phyloP scores from a whole-genome alignment of 352 stramenopile species.

The Globisporangium nodosum region DNA sequence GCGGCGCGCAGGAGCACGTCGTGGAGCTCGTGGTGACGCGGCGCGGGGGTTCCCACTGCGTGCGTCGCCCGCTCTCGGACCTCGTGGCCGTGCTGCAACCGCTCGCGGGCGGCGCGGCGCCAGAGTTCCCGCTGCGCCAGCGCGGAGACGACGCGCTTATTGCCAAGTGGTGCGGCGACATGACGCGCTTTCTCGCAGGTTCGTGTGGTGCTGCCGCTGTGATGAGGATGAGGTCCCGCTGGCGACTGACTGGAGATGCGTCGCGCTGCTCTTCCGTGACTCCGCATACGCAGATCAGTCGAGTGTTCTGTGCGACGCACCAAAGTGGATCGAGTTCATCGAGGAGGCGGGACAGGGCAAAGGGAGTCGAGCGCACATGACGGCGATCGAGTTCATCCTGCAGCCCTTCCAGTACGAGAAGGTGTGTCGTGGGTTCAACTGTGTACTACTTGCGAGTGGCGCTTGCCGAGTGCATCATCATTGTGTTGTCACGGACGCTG shows the following conservation, averaged over 20 bases:
- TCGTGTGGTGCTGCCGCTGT: neutral
- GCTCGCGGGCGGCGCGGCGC: neutral
- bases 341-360: slow-evolving; percentile 38
- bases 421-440: slow-evolving; percentile 9
- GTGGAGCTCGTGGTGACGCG: slow-evolving; percentile 66
- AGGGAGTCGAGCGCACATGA: slow-evolving; percentile 60
- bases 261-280: neutral
- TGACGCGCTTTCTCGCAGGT: slow-evolving; percentile 52
- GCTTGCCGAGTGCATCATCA: neutral
- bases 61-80: slow-evolving; percentile 32
- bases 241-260: neutral
- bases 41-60: slow-evolving; percentile 43
- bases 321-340: slow-evolving; percentile 56
- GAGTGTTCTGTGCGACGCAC: slow-evolving; percentile 21
- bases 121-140: slow-evolving; percentile 38
- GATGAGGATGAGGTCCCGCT: neutral
- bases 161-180: slow-evolving; percentile 62
- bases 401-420: slow-evolving; percentile 76
- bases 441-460: slow-evolving; percentile 29
- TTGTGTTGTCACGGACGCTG: neutral
- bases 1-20: slow-evolving; percentile 19
- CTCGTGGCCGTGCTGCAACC: slow-evolving; percentile 33
- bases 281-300: slow-evolving; percentile 7
- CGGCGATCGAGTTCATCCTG: slow-evolving; percentile 77
- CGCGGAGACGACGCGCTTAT: slow-evolving; percentile 41